Base-by-base conservation (phyloP, 1,284 basidiomycete species). In the Heterobasidion annosum region DNA sequence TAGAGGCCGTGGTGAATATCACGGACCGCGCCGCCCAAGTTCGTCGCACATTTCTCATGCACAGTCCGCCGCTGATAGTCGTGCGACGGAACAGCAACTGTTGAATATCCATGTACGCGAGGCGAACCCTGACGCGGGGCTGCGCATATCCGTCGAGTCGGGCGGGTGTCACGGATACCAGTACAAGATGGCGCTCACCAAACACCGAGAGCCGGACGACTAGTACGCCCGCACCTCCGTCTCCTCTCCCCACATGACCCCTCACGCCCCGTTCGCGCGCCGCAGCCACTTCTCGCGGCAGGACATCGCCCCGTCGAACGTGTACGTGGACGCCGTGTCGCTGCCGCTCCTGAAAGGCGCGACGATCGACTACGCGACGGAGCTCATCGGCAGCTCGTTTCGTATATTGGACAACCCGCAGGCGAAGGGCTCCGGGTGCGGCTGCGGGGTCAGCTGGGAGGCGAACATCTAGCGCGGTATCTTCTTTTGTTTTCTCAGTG, bases 81-180 rank as follows among this genome's bases (percentile, higher is more conserved):
- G 8, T 58, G 10, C 37, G 37, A 40, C 37, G n/a, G 16, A 4
- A 46, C 51, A 91, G 88, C 87, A 88, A 84, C 71, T 92, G 2
- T 73, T 74, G 70, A 49, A 84, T 92, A 57, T 72, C 85, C 8
- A 60, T 7, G n/a, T 73, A 40, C 73, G 80, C 13, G 78, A 88
- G 61, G 71, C 76, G 7, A 78, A 87, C 60, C 67, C 81, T 0
- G 63, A 77, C 34, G 76, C 88, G 18, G 86, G 83, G 1, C 72
- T 95, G 13, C 75, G 91, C 57, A 76, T 96, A 62, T 73, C 82
- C 0, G 89, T 96, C 25, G 91, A 94, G 65, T 91, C 88, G 3
- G 93, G 93, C 15, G 93, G 93, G 40, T 95, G 93, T 63, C 92
- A 96, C 63, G 93, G 93, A 34, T 95, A 95, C 64, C 91, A 95